Percentiles rank a stretch among this genome's conserved stretches.
Conservation (phyloP, 306 rosid genomes). For the Parietaria judaica region DNA sequence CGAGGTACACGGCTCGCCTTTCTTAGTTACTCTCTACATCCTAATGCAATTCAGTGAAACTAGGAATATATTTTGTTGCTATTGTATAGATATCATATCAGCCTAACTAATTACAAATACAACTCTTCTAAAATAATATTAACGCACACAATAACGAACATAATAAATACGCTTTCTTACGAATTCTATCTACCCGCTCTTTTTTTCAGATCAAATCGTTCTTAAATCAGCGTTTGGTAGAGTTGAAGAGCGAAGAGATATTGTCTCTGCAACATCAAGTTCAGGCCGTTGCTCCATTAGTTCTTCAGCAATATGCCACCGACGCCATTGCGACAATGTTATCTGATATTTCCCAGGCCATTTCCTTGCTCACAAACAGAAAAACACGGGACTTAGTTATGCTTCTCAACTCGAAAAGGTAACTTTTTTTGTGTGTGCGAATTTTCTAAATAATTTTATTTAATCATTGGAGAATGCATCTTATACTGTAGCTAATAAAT, state of each 20-base stretch:
- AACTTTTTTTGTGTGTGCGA: background rate
- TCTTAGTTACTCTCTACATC: background rate
- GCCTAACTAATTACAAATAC: too few species aligned
- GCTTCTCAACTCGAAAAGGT: slow-evolving; percentile 97
- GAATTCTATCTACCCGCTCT: background rate
- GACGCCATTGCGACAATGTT: slow-evolving; percentile 71
- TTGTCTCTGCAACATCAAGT: slow-evolving; percentile 86
- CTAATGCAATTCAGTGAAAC: too few species aligned
- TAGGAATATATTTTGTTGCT: too few species aligned
- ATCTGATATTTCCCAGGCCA: slow-evolving; percentile 58
- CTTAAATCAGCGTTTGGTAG: slow-evolving; percentile 67
- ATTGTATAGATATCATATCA: too few species aligned
- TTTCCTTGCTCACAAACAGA: slow-evolving; percentile 72
- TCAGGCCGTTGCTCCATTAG: slow-evolving; percentile 83
- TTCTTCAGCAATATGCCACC: slow-evolving; percentile 67
- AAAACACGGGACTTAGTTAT: slow-evolving; percentile 81
- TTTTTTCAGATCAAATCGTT: slow-evolving; percentile 67
- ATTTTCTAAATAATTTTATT: background rate
- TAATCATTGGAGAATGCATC: too few species aligned
- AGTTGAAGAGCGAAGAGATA: slow-evolving; percentile 67
- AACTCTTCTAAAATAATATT: too few species aligned
- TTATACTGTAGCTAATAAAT: too few species aligned
- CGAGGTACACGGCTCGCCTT: slow-evolving; percentile 42
- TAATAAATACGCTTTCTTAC: too few species aligned
- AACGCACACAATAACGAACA: too few species aligned